Base-by-base conservation (phyloP, 2,329 filamentous ascomycete species). In the Ilyonectria robusta region DNA sequence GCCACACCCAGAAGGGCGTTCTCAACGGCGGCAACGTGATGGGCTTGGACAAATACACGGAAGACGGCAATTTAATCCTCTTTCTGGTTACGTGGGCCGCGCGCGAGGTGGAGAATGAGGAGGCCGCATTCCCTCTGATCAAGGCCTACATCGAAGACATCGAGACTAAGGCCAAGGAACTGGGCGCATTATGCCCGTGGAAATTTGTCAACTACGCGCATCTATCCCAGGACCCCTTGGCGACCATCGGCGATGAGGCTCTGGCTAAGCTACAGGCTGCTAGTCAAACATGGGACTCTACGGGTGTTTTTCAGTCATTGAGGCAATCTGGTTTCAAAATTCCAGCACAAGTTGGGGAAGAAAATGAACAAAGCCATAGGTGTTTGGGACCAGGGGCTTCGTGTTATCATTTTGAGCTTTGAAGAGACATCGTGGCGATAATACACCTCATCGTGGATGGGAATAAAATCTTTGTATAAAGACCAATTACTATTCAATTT, bases 181-280 rank as follows among this genome's bases (percentile, higher is more conserved):
- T 76, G 19, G 73, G 70, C 0, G 62, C 76, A 5, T 70, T 69
- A 7, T 78, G 77, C 67, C 62, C 73, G 5, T 79, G 77, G 76
- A 74, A 72, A 51, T 86, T 84, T 58, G 74, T 85, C 57, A 85
- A 86, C 73, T 86, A 86, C 55, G 83, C 83, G 2, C 76, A 81
- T 48, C 66, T 71, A 2, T 76, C 72, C 19, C 83, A 86, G 71
- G 75, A 82, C 35, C 77, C 79, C 2, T 73, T 85, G 9, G 48
- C 72, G 2, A 74, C 78, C 2, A 82, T 83, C 62, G 84, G 84
- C 0, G 67, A 77, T 8, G 77, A 79, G 29, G 82, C 81, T 26
- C 62, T 84, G 21, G 70, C 72, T 1, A 78, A 74, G 60, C 65
- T 83, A 54, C 72, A 70, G 58, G 71, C 70, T 15, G 76, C 79